Conservation (phyloP, 2,329 filamentous ascomycete species). For the Aspergillaceae sp. region DNA sequence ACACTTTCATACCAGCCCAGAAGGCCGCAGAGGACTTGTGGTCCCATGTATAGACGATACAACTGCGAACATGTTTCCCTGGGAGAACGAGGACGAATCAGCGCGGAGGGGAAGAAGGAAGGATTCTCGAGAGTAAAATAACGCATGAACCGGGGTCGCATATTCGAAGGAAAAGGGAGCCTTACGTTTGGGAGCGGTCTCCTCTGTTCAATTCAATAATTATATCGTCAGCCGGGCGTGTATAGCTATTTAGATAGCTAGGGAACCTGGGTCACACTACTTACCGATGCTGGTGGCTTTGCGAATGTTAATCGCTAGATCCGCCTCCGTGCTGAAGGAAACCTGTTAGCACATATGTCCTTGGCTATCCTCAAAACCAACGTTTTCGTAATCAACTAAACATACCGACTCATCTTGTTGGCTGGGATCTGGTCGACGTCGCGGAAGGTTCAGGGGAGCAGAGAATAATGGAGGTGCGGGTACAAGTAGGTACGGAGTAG, state of each 20-base stretch:
- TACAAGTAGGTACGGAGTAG: not conserved
- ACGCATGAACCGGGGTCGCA: no score
- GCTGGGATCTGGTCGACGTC: slow-evolving; percentile 34
- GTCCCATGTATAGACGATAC: slow-evolving; percentile 99
- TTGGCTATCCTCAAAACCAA: not conserved
- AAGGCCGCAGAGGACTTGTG: slow-evolving; percentile 92
- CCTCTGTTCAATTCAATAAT: slow-evolving; percentile 36
- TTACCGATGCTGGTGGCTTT: slow-evolving; percentile 57
- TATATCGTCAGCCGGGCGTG: slow-evolving; percentile 1
- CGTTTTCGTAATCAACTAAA: slow-evolving; percentile 2
- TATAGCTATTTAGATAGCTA: no score
- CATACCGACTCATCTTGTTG: slow-evolving; percentile 55
- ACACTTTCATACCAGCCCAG: slow-evolving; percentile 99
- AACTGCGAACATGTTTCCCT: slow-evolving; percentile 92
- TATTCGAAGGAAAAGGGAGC: slow-evolving; percentile 3
- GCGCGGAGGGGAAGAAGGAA: slow-evolving; percentile 1
- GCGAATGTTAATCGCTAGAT: slow-evolving; percentile 58
- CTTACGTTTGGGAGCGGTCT: slow-evolving; percentile 59
- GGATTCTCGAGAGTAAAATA: no score
- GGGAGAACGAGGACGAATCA: slow-evolving; percentile 4
- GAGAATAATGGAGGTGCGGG: slow-evolving; percentile 2
- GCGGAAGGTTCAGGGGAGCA: slow-evolving; percentile 13
- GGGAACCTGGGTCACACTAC: slow-evolving; percentile 8
- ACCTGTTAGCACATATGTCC: not conserved
- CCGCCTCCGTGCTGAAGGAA: slow-evolving; percentile 48